Conservation (phyloP, 306 rosid genomes). For the Cucumis cinereus region DNA sequence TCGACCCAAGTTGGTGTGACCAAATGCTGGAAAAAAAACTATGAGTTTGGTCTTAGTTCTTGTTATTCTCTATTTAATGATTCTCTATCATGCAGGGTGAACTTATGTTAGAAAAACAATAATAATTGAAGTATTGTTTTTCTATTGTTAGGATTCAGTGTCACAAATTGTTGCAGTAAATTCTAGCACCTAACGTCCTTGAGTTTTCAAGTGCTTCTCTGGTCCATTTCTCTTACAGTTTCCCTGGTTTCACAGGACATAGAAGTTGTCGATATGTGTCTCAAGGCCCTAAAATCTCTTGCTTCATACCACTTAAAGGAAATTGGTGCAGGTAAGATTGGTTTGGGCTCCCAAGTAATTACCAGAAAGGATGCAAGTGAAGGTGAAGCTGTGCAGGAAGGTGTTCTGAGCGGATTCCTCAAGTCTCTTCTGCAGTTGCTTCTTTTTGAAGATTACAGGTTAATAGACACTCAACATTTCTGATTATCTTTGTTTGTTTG, state of each 20-base stretch:
- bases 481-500: background rate
- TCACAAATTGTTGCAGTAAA: background rate
- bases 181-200: background rate
- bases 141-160: background rate
- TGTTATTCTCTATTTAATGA: background rate
- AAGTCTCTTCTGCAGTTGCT: slow-evolving; percentile 75
- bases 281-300: slow-evolving; percentile 79
- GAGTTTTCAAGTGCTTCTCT: background rate
- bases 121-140: background rate
- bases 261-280: slow-evolving; percentile 72
- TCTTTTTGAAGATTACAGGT: slow-evolving; percentile 92
- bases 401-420: slow-evolving; percentile 70
- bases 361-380: slow-evolving; percentile 44
- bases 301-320: slow-evolving; percentile 77
- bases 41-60: background rate
- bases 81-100: background rate
- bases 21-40: background rate
- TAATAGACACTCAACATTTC: background rate
- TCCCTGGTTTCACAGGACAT: slow-evolving; percentile 37
- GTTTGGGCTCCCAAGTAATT: slow-evolving; percentile 57
- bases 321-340: slow-evolving; percentile 46
- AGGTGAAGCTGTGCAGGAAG: slow-evolving; percentile 61
- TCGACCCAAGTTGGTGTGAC: background rate
- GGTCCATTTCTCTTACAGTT: background rate
- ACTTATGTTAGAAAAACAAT: background rate